A percentile compares a stretch with the other conserved stretches of the same genome.
These are phyloP conservation scores for Psilocybe sp. DNA, from an alignment of 768 basidiomycete genomes.

Conservation along the genomic window DNA sequence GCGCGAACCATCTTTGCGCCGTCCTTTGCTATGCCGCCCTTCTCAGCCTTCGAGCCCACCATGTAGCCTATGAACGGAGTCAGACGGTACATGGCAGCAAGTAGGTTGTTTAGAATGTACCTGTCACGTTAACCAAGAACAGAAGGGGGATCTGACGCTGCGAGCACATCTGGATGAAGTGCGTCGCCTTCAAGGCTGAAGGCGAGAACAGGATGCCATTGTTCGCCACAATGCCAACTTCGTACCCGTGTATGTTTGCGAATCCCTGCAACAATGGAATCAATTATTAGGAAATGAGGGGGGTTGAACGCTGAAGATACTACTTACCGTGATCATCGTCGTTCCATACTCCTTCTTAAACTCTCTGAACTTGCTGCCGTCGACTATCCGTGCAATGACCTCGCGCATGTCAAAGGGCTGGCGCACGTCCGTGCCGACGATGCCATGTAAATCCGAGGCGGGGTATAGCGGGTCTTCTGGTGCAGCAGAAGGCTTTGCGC, in stretches of 20 bases:
- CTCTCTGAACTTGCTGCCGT: constrained; percentile 88
- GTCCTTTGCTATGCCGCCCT: constrained; percentile 92
- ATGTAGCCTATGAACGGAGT: constrained; percentile 64
- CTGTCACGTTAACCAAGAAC: constrained; percentile 95
- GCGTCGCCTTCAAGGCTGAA: constrained; percentile 90
- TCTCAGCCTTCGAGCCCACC: constrained; percentile 95
- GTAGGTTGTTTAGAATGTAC: constrained; percentile 28
- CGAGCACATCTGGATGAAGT: constrained; percentile 93
- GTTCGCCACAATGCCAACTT: constrained; percentile 91
- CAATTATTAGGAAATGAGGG: background rate
- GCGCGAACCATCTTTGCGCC: constrained; percentile 97
- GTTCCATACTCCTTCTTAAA: constrained; percentile 96
- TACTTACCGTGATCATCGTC: constrained; percentile 80
- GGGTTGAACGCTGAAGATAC: background rate
- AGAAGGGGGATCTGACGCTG: constrained; percentile 87
- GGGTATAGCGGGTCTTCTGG: constrained; percentile 79
- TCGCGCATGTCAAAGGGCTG: constrained; percentile 94
- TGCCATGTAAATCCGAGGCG: constrained; percentile 80
- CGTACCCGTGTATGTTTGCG: constrained; percentile 83
- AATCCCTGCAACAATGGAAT: constrained; percentile 57
- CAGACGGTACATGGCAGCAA: constrained; percentile 7
- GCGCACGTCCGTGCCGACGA: constrained; percentile 86
- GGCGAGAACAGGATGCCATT: constrained; percentile 95
- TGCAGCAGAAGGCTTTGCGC: constrained; percentile 59
- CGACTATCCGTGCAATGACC: constrained; percentile 87